phyloP scores from a whole-genome alignment of 192 early-diverging fungal species.

The Backusella australiensis region DNA sequence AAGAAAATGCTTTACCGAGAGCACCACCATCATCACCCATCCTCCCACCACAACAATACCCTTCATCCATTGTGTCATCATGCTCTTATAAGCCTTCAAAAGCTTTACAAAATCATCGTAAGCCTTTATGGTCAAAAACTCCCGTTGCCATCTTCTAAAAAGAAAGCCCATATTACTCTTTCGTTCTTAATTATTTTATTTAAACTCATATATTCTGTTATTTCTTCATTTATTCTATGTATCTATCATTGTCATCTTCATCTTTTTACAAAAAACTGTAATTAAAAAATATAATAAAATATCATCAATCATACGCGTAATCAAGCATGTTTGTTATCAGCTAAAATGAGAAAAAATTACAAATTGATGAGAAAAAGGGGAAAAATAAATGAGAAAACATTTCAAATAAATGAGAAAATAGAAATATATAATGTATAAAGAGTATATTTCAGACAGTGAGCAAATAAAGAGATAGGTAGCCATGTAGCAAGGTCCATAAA shows the following conservation, averaged over 20 bases:
- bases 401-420: too few species aligned
- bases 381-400: too few species aligned
- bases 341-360: too few species aligned
- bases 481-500: too few species aligned
- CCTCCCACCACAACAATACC: neutral
- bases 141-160: slow-evolving; percentile 2
- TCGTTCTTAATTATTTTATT: neutral
- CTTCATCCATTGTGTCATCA: neutral
- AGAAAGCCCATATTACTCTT: neutral
- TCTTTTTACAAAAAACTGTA: neutral
- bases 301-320: neutral
- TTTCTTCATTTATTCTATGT: neutral
- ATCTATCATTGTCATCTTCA: neutral
- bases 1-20: neutral
- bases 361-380: too few species aligned
- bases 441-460: too few species aligned
- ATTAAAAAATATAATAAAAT: neutral
- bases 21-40: neutral
- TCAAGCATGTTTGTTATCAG: neutral
- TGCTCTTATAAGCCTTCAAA: neutral
- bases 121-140: neutral
- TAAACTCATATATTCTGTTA: neutral
- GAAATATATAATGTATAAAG: too few species aligned
- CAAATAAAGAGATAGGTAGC: too few species aligned
- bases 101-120: neutral